Conservation (phyloP, 176 grass and related monocot species). For the Tuctoria greenei region DNA sequence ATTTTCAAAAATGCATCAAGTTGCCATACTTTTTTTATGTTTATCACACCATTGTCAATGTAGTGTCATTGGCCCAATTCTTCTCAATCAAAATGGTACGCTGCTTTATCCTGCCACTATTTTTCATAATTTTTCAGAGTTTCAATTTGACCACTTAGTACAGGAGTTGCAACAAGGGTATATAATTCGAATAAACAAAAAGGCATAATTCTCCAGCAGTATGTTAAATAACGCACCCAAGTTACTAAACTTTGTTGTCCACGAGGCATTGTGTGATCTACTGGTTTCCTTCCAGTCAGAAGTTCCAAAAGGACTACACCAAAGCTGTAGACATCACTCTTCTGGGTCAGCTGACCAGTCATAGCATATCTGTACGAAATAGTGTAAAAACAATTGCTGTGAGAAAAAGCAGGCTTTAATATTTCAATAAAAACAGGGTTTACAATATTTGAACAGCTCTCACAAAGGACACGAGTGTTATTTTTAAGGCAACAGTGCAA, state of each 20-base stretch:
- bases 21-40: background rate
- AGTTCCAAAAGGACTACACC: constrained; percentile 65
- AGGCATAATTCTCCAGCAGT: background rate
- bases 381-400: background rate
- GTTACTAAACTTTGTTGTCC: constrained; percentile 66
- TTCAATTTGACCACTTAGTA: constrained; percentile 17
- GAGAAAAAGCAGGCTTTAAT: constrained; percentile 2
- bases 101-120: background rate
- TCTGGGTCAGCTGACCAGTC: constrained; percentile 59
- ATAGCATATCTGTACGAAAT: constrained; percentile 54
- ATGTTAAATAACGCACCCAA: constrained; percentile 47
- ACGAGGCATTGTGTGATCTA: constrained; percentile 64
- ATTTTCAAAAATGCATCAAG: constrained; percentile 6
- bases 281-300: constrained; percentile 64
- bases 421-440: no score
- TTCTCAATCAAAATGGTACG: background rate
- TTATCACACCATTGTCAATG: background rate
- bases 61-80: background rate
- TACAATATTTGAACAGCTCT: constrained; percentile 2
- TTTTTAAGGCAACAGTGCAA: constrained; percentile 6
- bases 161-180: background rate
- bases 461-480: background rate
- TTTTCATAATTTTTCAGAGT: background rate
- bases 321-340: constrained; percentile 64
- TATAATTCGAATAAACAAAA: background rate